Conservation (phyloP, 2,329 filamentous ascomycete genomes). For the Neurospora sp. region DNA sequence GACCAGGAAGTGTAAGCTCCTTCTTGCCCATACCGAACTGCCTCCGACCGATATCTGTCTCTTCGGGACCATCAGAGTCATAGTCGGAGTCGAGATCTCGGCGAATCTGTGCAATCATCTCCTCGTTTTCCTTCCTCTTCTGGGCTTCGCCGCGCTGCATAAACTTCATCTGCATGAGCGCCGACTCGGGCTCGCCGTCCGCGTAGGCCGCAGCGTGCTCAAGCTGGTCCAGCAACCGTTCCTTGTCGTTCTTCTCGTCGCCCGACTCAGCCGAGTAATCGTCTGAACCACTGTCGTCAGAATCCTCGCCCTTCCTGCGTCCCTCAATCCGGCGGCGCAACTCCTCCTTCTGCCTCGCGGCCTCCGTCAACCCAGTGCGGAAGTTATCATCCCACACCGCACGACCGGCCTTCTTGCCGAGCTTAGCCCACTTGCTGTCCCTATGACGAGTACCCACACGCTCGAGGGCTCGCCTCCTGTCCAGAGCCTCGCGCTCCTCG, state of each 20-base stretch:
- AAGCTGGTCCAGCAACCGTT: slow-evolving; percentile 38
- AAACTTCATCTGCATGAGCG: slow-evolving; percentile 78
- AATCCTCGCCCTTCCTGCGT: slow-evolving; percentile 30
- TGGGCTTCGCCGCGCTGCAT: slow-evolving; percentile 83
- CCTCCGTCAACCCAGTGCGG: slow-evolving; percentile 64
- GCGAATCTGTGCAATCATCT: slow-evolving; percentile 58
- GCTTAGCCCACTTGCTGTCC: slow-evolving; percentile 89
- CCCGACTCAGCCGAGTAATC: slow-evolving; percentile 49
- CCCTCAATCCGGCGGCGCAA: slow-evolving; percentile 71
- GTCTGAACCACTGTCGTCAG: slow-evolving; percentile 29
- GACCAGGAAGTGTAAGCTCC: slow-evolving; percentile 1
- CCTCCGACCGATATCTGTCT: slow-evolving; percentile 56
- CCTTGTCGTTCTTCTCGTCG: slow-evolving; percentile 38
- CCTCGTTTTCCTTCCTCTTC: slow-evolving; percentile 71
- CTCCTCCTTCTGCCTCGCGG: slow-evolving; percentile 75
- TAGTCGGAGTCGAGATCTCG: slow-evolving; percentile 59
- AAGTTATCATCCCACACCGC: slow-evolving; percentile 86
- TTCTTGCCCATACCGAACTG: slow-evolving; percentile 47
- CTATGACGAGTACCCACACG: slow-evolving; percentile 77
- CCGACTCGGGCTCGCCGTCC: slow-evolving; percentile 47
- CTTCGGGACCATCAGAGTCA: slow-evolving; percentile 40
- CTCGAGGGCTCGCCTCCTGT: slow-evolving; percentile 70
- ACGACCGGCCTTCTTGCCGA: slow-evolving; percentile 65
- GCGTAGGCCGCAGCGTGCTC: slow-evolving; percentile 33
- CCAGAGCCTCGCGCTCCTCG: slow-evolving; percentile 52